phyloP scores from a whole-genome alignment of 2,329 filamentous ascomycete genomes.

The Lachnellula hyalina region DNA sequence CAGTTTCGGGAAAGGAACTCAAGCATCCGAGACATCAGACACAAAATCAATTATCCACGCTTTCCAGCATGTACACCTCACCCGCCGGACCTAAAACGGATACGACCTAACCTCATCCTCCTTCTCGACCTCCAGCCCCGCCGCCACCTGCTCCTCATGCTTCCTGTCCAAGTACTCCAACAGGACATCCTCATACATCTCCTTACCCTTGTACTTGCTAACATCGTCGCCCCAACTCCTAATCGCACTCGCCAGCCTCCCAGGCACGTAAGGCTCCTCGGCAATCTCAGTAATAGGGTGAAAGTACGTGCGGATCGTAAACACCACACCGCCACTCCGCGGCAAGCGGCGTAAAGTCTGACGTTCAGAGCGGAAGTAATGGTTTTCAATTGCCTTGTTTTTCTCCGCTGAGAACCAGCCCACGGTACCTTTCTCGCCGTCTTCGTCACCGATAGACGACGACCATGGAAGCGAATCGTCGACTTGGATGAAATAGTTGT shows the following conservation, averaged over 20 bases:
- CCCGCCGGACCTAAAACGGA: slow-evolving; percentile 42
- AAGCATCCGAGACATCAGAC: neutral
- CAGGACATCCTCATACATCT: slow-evolving; percentile 67
- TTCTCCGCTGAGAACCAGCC: slow-evolving; percentile 75
- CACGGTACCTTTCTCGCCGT: slow-evolving; percentile 45
- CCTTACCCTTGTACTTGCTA: slow-evolving; percentile 69
- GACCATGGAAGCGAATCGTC: slow-evolving; percentile 75
- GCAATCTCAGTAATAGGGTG: slow-evolving; percentile 52
- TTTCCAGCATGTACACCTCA: neutral
- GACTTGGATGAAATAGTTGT: slow-evolving; percentile 87
- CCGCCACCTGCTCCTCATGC: slow-evolving; percentile 67
- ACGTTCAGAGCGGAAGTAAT: slow-evolving; percentile 67
- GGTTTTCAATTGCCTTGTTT: slow-evolving; percentile 64
- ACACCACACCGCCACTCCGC: slow-evolving; percentile 49
- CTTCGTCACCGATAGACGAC: slow-evolving; percentile 68
- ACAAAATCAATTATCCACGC: neutral
- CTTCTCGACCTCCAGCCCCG: slow-evolving; percentile 55
- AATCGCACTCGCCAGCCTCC: slow-evolving; percentile 69
- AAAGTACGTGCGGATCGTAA: slow-evolving; percentile 59
- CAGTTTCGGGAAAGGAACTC: too few species aligned
- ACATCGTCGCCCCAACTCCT: slow-evolving; percentile 80
- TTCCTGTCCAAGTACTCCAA: slow-evolving; percentile 71
- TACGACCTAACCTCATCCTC: slow-evolving; percentile 58
- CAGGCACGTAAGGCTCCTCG: slow-evolving; percentile 67
- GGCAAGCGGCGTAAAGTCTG: slow-evolving; percentile 58